These are phyloP conservation scores for Zymoseptoria passerinii DNA, from an alignment of 2,329 filamentous ascomycete genomes.

Conservation along the genomic window DNA sequence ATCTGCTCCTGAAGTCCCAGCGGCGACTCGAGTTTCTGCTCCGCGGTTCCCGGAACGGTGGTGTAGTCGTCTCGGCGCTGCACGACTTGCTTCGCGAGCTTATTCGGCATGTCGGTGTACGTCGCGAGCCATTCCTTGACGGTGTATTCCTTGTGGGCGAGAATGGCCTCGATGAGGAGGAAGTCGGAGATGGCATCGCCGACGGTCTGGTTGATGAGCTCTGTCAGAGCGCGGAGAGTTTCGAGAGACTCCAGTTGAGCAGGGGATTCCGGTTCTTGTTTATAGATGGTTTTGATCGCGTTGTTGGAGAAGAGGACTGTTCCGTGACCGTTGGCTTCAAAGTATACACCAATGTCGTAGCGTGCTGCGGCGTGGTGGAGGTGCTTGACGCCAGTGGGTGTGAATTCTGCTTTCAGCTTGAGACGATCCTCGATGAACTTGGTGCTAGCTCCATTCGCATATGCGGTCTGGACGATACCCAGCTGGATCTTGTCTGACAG, in stretches of 20 bases:
- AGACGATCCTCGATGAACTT: constrained; percentile 84
- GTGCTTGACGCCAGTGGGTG: constrained; percentile 92
- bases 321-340: constrained; percentile 96
- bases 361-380: constrained; percentile 93
- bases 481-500: constrained; percentile 76
- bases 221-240: constrained; percentile 70
- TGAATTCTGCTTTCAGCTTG: constrained; percentile 83
- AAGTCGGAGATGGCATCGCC: constrained; percentile 94
- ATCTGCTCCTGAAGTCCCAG: constrained; percentile 75
- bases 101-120: constrained; percentile 89
- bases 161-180: constrained; percentile 89
- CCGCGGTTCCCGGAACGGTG: constrained; percentile 68
- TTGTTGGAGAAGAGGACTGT: constrained; percentile 89
- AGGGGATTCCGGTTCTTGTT: constrained; percentile 76
- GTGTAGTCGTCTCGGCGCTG: constrained; percentile 80
- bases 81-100: constrained; percentile 88
- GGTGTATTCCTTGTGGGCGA: constrained; percentile 89
- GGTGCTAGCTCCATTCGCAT: constrained; percentile 92
- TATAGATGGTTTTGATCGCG: constrained; percentile 69
- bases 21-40: constrained; percentile 76
- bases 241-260: constrained; percentile 86
- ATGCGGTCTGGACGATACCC: constrained; percentile 93
- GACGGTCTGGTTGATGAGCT: constrained; percentile 96
- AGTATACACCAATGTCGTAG: constrained; percentile 95
- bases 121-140: constrained; percentile 82